Conservation (phyloP, 768 basidiomycete species). For the Russula abietina region DNA sequence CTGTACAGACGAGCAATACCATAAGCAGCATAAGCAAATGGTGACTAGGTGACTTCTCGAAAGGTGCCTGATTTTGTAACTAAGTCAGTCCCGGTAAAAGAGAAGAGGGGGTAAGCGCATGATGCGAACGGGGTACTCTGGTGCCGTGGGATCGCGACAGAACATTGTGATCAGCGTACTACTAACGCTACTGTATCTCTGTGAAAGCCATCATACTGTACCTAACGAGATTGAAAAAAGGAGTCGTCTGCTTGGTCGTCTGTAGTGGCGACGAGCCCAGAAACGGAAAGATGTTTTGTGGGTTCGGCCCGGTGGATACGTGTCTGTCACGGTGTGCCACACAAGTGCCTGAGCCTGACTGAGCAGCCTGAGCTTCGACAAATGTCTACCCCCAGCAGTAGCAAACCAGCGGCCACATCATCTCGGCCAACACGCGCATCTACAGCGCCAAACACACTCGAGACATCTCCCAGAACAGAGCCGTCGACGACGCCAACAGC, state of each 20-base stretch:
- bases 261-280: no score
- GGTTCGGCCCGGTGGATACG: not conserved
- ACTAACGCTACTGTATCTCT: no score
- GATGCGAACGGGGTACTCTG: not conserved
- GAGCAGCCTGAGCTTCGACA: not conserved
- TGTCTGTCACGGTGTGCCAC: no score
- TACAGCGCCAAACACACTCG: not conserved
- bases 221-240: no score
- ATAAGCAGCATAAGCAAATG: not conserved
- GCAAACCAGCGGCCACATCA: not conserved
- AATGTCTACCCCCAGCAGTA: conserved; percentile 9
- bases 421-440: not conserved
- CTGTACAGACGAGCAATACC: no score
- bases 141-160: not conserved
- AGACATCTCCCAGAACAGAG: not conserved
- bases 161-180: no score
- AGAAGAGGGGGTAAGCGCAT: not conserved
- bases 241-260: no score
- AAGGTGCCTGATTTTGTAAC: not conserved
- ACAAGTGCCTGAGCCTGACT: not conserved
- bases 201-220: no score
- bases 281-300: no score
- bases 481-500: no score
- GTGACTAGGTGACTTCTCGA: not conserved
- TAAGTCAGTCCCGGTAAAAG: not conserved